Evolutionary conservation across 177 flowering plant species (phyloP).

Genomic region (Vitis hybrid): DNA sequence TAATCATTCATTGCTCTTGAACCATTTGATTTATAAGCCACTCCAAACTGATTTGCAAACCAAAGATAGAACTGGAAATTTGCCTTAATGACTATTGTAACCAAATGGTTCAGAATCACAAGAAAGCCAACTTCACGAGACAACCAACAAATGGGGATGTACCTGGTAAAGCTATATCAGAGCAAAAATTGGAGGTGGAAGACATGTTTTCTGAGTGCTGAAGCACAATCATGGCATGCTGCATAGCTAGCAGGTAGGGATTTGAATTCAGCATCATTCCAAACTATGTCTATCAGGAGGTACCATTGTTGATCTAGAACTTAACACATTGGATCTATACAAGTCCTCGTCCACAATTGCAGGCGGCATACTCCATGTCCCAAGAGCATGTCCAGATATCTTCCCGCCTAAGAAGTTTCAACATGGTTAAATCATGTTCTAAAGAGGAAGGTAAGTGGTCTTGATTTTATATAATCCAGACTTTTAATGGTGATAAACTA

Average conservation of each 20-base stretch:
- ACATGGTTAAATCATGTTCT: background rate
- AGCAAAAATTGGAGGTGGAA: no score
- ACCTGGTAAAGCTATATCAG: no score
- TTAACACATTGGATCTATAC: slow-evolving; percentile 42
- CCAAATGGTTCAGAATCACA: no score
- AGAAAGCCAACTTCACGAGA: no score
- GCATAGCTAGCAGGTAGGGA: background rate
- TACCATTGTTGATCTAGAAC: background rate
- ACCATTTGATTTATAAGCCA: no score
- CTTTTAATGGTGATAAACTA: slow-evolving; percentile 6
- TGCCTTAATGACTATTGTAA: no score
- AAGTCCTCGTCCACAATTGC: slow-evolving; percentile 67
- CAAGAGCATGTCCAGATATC: slow-evolving; percentile 56
- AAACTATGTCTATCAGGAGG: background rate
- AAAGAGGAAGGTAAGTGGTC: background rate
- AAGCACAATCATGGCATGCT: no score
- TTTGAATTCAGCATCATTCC: background rate
- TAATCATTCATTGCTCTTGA: no score
- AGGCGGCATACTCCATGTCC: slow-evolving; percentile 86
- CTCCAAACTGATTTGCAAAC: no score
- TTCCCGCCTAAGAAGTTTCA: slow-evolving; percentile 59
- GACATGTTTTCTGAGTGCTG: no score
- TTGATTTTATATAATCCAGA: background rate
- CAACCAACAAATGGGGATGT: no score
- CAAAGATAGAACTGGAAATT: no score